Evolutionary conservation across 2,329 filamentous ascomycete species (phyloP).

Genomic region (Diaporthe humulicola): DNA sequence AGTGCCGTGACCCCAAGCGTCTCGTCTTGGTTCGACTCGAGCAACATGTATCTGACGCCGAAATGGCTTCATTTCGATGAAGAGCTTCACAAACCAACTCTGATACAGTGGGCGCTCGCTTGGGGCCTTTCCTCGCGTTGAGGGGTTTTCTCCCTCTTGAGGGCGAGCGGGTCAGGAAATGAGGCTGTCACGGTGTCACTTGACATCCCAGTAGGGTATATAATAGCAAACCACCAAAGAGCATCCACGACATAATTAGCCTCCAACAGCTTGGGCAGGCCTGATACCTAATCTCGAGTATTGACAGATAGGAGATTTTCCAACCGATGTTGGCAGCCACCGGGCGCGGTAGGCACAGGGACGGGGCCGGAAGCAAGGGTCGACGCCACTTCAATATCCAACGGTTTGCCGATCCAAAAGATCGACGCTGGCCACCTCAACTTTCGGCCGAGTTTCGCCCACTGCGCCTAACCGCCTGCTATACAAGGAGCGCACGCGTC

Average conservation of each 20-base stretch:
- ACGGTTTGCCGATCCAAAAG: conserved; percentile 4
- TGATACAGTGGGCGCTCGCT: not conserved
- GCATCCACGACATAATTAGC: not conserved
- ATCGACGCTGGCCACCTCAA: not conserved
- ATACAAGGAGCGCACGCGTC: conserved; percentile 10
- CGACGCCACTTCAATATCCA: conserved; percentile 22
- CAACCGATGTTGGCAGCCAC: not conserved
- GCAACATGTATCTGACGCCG: not conserved
- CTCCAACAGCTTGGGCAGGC: conserved; percentile 1
- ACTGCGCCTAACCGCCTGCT: not conserved
- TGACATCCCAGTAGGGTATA: not conserved
- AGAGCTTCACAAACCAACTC: not conserved
- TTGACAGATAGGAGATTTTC: conserved; percentile 8
- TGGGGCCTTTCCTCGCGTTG: not conserved
- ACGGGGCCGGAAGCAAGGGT: conserved; percentile 26
- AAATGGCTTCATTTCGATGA: not conserved
- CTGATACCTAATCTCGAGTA: not conserved
- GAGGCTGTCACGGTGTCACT: conserved; percentile 17
- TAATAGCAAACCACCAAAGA: not conserved
- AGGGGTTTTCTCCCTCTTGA: not conserved
- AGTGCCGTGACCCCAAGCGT: not conserved
- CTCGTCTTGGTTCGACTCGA: conserved; percentile 6
- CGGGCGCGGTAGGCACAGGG: not conserved
- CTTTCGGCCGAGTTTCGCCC: conserved; percentile 30
- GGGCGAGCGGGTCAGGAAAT: not conserved